phyloP scores from a whole-genome alignment of 495 filamentous ascomycete species.

The Neurospora sp. region DNA sequence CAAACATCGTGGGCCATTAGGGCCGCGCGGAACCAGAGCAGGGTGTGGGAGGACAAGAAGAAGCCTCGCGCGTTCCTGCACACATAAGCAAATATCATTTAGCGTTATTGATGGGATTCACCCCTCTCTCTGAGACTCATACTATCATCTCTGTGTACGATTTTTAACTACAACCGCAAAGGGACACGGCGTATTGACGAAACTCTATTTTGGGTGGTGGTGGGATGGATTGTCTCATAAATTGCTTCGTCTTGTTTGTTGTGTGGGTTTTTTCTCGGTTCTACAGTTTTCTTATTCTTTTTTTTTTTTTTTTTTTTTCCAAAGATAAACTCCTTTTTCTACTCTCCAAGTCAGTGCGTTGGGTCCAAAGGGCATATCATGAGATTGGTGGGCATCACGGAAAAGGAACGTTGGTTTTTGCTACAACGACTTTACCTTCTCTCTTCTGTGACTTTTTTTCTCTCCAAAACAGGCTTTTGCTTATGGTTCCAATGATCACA shows the following conservation, averaged over 20 bases:
- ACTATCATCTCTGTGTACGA: neutral
- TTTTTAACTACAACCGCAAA: neutral
- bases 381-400: neutral
- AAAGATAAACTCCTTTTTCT: neutral
- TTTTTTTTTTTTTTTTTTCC: neutral
- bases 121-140: neutral
- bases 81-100: neutral
- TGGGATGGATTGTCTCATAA: neutral
- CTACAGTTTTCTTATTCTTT: neutral
- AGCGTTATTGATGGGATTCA: neutral
- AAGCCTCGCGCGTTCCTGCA: neutral
- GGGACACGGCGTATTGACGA: neutral
- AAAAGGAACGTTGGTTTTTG: neutral
- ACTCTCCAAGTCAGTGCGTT: neutral
- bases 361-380: neutral
- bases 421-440: neutral
- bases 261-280: neutral
- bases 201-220: neutral
- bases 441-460: neutral
- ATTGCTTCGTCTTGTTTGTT: neutral
- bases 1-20: neutral
- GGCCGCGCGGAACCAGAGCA: neutral
- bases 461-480: constrained; percentile 1
- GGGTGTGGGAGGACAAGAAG: neutral
- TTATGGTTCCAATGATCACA: neutral